These are phyloP conservation scores for Pseudogymnoascus sp. DNA, from an alignment of 2,329 filamentous ascomycete genomes.

Conservation along the genomic window DNA sequence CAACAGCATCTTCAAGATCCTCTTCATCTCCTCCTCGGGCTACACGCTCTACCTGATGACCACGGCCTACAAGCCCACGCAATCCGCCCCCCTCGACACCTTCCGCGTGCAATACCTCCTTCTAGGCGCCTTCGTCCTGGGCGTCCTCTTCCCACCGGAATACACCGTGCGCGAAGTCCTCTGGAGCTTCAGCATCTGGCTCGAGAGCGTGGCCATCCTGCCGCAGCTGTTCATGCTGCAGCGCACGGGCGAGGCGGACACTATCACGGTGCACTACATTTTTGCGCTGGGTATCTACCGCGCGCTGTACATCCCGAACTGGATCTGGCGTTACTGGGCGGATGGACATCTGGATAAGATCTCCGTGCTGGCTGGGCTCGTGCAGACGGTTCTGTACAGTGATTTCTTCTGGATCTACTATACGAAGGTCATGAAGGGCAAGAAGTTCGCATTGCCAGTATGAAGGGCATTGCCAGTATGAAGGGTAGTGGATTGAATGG, in stretches of 20 bases:
- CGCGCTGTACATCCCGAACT: conserved; percentile 96
- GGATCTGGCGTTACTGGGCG: conserved; percentile 82
- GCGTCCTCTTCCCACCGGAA: conserved; percentile 74
- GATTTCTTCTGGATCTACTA: conserved; percentile 99
- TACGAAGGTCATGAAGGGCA: conserved; percentile 84
- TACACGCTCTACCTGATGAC: conserved; percentile 99
- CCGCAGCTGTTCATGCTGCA: conserved; percentile 98
- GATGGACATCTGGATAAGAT: conserved; percentile 81
- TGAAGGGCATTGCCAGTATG: conserved; percentile 69
- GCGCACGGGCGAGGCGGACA: conserved; percentile 93
- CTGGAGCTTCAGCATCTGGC: conserved; percentile 98
- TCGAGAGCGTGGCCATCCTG: conserved; percentile 92
- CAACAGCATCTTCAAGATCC: conserved; percentile 91
- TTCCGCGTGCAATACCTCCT: conserved; percentile 95
- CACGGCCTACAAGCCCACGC: conserved; percentile 92
- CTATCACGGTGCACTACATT: conserved; percentile 97
- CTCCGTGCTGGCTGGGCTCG: conserved; percentile 75
- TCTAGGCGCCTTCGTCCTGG: conserved; percentile 69
- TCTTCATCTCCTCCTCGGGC: conserved; percentile 82
- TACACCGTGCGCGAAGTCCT: conserved; percentile 80
- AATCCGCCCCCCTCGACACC: conserved; percentile 93
- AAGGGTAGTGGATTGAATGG: conserved; percentile 17
- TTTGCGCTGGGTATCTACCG: conserved; percentile 89
- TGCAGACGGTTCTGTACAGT: conserved; percentile 93
- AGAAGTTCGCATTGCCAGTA: conserved; percentile 80